phyloP scores from a whole-genome alignment of 1,284 basidiomycete species.

The Sanghuangporus sanghuang region DNA sequence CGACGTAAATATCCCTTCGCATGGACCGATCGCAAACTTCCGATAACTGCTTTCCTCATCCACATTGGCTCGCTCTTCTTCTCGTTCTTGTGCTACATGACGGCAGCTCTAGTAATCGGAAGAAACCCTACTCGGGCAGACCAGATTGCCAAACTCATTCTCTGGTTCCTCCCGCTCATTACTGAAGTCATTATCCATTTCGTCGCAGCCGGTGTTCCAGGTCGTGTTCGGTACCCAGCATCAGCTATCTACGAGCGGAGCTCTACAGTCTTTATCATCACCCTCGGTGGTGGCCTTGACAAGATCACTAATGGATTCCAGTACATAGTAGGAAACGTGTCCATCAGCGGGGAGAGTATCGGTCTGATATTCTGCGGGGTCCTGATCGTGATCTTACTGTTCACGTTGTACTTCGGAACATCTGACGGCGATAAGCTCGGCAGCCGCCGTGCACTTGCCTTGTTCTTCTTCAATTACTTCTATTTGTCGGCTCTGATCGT shows the following conservation, averaged over 20 bases:
- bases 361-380: constrained; percentile 17
- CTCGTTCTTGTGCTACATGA: constrained; percentile 16
- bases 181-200: constrained; percentile 17
- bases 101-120: constrained; percentile 15
- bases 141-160: constrained; percentile 15
- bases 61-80: constrained; percentile 18
- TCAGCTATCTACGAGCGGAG: constrained; percentile 16
- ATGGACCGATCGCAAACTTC: neutral
- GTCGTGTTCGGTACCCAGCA: constrained; percentile 15
- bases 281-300: constrained; percentile 18
- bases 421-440: constrained; percentile 11
- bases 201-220: constrained; percentile 8
- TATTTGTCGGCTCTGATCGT: constrained; percentile 16
- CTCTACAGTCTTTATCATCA: constrained; percentile 17
- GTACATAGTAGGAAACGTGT: constrained; percentile 18
- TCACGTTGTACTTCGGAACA: constrained; percentile 17
- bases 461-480: constrained; percentile 17
- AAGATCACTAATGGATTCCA: constrained; percentile 19
- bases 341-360: constrained; percentile 5
- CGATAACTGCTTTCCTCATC: constrained; percentile 4
- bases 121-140: constrained; percentile 9
- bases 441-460: constrained; percentile 5
- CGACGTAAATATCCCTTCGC: neutral
- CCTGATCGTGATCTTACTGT: constrained; percentile 13
- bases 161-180: constrained; percentile 20